Base-by-base conservation (phyloP, 2,329 filamentous ascomycete genomes). In the Metarhizium brunneum region DNA sequence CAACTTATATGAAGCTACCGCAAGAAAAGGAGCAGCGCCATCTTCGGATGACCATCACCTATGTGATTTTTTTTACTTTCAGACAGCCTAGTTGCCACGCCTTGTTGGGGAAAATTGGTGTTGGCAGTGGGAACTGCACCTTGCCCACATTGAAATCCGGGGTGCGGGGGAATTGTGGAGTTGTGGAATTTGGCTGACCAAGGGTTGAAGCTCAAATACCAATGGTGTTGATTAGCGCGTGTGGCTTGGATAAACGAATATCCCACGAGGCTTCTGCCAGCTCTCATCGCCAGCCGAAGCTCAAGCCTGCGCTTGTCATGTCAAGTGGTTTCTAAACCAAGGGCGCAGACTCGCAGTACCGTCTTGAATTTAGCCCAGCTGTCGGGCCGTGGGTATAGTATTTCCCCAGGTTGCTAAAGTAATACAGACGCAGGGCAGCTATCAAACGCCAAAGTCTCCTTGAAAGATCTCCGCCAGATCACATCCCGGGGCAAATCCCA, bases 401-500 rank as follows among this genome's bases (percentile, higher is more conserved):
- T 47, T 47, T 47, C n/a, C 43, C 43, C 20, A 47, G 5, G n/a
- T 47, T 47, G 43, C 43, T 47, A 25, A 25, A 47, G 43, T 3
- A 25, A 47, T 18, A 29, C 7, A 4, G 43, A 10, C 20, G 20
- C 25, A 6, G 8, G 40, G 10, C 54, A 58, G 43, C 43, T 25
- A 43, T 63, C 55, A 68, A 59, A 61, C 59, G 18, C 72, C 69
- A 63, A 72, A 75, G 30, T 74, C 71, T 30, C 70, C 66, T 53
- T 66, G 64, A 60, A 70, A 68, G 71, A 82, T 74, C 59, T 83
- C 81, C 0, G 76, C 74, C 52, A 85, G 71, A 56, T 83, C 82
- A 38, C 80, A 78, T 30, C 83, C 83, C 0, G 83, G 83, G 1
- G 78, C 81, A 64, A 86, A 85, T 0, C 84, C 84, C 20, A 87